These are phyloP conservation scores for Hypericum perforatum DNA, from an alignment of 345 rosid genomes.

Conservation along the genomic window DNA sequence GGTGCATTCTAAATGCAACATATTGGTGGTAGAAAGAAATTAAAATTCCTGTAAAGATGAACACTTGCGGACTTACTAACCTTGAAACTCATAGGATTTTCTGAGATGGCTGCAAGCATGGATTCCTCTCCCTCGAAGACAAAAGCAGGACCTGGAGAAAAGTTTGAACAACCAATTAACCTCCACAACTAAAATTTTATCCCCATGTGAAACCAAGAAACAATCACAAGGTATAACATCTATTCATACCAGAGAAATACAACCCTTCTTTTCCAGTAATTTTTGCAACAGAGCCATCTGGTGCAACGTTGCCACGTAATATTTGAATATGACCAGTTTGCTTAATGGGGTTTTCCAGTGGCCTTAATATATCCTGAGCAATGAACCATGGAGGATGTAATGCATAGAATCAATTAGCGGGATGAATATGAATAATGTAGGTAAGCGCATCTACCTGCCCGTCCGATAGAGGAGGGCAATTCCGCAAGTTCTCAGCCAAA, in stretches of 20 bases:
- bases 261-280: constrained; percentile 98
- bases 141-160: constrained; percentile 82
- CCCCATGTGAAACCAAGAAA: background rate
- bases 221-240: background rate
- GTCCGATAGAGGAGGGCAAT: constrained; percentile 57
- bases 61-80: constrained; percentile 23
- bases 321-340: constrained; percentile 92
- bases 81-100: constrained; percentile 73
- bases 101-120: constrained; percentile 78
- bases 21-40: too few relatives aligned
- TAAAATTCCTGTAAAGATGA: too few relatives aligned
- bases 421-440: constrained; percentile 1
- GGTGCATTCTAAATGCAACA: too few relatives aligned
- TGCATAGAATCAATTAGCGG: background rate
- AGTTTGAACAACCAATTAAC: constrained; percentile 2
- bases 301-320: constrained; percentile 81
- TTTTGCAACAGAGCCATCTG: constrained; percentile 98
- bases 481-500: constrained; percentile 63
- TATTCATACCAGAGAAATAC: constrained; percentile 63
- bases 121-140: constrained; percentile 97
- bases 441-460: constrained; percentile 49
- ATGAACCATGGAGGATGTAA: background rate
- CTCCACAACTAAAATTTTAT: background rate
- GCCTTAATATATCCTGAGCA: constrained; percentile 62
- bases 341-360: constrained; percentile 80